phyloP scores from a whole-genome alignment of 148 eudicot species.

The Cornus kousa region DNA sequence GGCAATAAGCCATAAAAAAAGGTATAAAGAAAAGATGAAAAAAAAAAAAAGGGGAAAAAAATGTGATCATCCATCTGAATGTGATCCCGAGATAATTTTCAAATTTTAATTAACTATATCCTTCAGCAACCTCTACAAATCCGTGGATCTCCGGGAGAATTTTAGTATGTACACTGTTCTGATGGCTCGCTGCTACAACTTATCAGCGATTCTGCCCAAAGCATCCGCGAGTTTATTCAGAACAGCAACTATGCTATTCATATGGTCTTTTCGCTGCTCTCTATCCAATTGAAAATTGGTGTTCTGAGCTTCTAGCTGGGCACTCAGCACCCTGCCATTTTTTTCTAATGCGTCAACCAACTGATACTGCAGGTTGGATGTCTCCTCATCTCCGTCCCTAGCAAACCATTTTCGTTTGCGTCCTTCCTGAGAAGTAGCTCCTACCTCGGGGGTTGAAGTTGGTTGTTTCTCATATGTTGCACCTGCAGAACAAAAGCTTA shows the following conservation, averaged over 20 bases:
- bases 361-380: conserved; percentile 31
- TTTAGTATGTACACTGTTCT: conserved; percentile 19
- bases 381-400: conserved; percentile 38
- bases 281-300: conserved; percentile 55
- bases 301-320: conserved; percentile 81
- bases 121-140: conserved; percentile 11
- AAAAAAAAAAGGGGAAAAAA: not conserved
- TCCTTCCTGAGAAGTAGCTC: conserved; percentile 45
- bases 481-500: conserved; percentile 31
- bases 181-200: conserved; percentile 42
- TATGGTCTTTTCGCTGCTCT: conserved; percentile 70
- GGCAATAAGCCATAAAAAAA: conserved; percentile 14
- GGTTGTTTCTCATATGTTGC: conserved; percentile 35
- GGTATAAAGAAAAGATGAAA: not conserved
- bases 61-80: conserved; percentile 2
- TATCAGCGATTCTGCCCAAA: conserved; percentile 87
- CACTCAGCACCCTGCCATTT: conserved; percentile 57
- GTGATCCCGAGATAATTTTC: conserved; percentile 7
- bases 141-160: not conserved
- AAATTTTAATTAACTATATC: conserved; percentile 5
- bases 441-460: conserved; percentile 34
- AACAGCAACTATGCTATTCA: conserved; percentile 60
- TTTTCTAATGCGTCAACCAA: conserved; percentile 63
- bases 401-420: conserved; percentile 54
- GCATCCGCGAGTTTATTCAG: conserved; percentile 88